These are phyloP conservation scores for Salmacisia buchloeana DNA, from an alignment of 1,284 basidiomycete genomes.

Conservation along the genomic window DNA sequence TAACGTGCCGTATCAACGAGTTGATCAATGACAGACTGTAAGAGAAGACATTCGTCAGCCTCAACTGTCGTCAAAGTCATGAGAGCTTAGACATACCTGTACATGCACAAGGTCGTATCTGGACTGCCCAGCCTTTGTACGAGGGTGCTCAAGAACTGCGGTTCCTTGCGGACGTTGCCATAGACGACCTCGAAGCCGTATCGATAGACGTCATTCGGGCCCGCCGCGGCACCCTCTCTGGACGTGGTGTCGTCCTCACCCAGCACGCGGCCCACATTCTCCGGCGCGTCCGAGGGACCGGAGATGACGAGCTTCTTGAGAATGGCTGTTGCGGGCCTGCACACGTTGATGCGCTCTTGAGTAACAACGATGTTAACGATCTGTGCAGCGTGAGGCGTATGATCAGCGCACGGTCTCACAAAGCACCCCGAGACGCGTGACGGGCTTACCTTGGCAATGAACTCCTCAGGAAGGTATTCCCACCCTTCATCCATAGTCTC, in stretches of 20 bases:
- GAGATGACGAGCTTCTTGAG: slow-evolving; percentile 69
- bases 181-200: slow-evolving; percentile 47
- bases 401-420: neutral
- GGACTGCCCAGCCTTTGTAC: slow-evolving; percentile 43
- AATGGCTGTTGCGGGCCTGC: slow-evolving; percentile 91
- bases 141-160: slow-evolving; percentile 41
- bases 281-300: slow-evolving; percentile 26
- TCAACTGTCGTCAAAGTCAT: slow-evolving; percentile 21
- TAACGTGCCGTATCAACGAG: slow-evolving; percentile 71
- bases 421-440: neutral
- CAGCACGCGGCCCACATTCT: slow-evolving; percentile 14
- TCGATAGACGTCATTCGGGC: slow-evolving; percentile 18
- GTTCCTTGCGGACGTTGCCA: slow-evolving; percentile 31
- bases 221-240: neutral
- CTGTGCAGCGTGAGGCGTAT: slow-evolving; percentile 15
- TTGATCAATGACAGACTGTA: slow-evolving; percentile 62
- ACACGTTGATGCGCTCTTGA: slow-evolving; percentile 66
- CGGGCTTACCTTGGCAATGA: slow-evolving; percentile 61
- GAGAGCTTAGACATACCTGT: slow-evolving; percentile 18
- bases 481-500: slow-evolving; percentile 56
- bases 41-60: neutral
- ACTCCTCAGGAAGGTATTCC: slow-evolving; percentile 64
- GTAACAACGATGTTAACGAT: slow-evolving; percentile 69
- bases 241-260: neutral
- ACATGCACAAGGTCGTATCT: slow-evolving; percentile 44